phyloP scores from a whole-genome alignment of 1,284 basidiomycete species.

The Tausonia pullulans region DNA sequence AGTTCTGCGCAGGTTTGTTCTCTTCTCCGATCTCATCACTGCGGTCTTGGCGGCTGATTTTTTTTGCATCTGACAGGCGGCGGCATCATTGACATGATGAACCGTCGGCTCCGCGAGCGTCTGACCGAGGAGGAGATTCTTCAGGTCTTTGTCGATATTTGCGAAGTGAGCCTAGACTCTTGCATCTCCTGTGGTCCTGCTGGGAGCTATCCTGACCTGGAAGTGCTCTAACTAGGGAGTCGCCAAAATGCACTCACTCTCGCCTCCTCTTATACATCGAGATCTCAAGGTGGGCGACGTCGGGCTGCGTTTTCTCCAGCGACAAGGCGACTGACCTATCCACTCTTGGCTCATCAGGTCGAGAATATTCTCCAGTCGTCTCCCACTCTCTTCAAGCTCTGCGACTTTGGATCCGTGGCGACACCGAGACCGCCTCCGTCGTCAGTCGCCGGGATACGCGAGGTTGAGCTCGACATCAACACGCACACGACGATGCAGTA shows the following conservation, averaged over 20 bases:
- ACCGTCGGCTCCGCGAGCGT: slow-evolving; percentile 82
- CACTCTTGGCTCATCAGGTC: slow-evolving; percentile 38
- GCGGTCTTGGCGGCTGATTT: background rate
- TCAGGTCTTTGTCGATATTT: slow-evolving; percentile 92
- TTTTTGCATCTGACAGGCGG: slow-evolving; percentile 48
- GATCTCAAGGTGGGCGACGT: slow-evolving; percentile 61
- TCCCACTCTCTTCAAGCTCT: slow-evolving; percentile 76
- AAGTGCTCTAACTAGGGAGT: slow-evolving; percentile 43
- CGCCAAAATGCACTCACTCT: slow-evolving; percentile 88
- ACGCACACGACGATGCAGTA: slow-evolving; percentile 92
- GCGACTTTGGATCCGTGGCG: slow-evolving; percentile 93
- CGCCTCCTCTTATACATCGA: slow-evolving; percentile 81
- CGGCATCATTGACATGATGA: slow-evolving; percentile 99
- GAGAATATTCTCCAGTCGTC: slow-evolving; percentile 89
- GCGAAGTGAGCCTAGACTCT: slow-evolving; percentile 43
- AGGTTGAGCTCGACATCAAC: slow-evolving; percentile 83
- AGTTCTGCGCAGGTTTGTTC: slow-evolving; percentile 62
- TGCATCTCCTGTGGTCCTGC: too few relatives aligned
- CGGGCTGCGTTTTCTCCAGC: background rate
- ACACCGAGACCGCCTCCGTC: slow-evolving; percentile 61
- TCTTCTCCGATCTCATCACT: background rate
- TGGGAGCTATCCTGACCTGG: background rate
- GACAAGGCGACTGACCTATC: background rate
- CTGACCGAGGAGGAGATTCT: slow-evolving; percentile 91
- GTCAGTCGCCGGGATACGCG: slow-evolving; percentile 67